These are phyloP conservation scores for Malus hybrid DNA, from an alignment of 331 rosid species.

Conservation along the genomic window DNA sequence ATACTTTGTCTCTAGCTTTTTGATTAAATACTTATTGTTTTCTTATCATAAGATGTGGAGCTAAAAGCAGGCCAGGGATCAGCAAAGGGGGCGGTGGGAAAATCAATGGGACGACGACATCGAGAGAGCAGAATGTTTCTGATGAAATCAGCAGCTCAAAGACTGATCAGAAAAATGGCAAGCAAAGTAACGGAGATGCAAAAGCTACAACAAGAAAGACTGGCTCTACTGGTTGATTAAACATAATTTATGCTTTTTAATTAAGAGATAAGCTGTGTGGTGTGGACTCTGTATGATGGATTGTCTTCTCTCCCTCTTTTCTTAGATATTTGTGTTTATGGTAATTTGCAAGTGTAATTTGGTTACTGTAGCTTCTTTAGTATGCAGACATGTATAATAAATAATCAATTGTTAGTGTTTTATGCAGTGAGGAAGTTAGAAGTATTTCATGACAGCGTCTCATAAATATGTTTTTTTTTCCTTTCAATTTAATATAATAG, in stretches of 20 bases:
- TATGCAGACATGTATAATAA: background rate
- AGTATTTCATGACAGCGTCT: no score
- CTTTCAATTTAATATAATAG: background rate
- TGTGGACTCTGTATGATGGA: background rate
- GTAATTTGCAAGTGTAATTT: background rate
- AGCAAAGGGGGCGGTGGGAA: background rate
- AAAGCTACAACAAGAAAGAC: background rate
- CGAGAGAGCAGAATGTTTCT: background rate
- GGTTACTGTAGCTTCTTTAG: background rate
- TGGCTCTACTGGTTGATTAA: background rate
- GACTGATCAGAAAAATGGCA: background rate
- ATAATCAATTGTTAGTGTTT: background rate
- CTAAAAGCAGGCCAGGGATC: background rate
- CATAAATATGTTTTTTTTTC: background rate
- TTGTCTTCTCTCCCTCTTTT: background rate
- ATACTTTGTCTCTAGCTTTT: no score
- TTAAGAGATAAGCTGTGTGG: background rate
- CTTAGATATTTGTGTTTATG: background rate
- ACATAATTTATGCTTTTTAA: background rate
- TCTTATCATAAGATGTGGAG: background rate
- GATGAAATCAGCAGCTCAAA: background rate
- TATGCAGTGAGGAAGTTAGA: background rate
- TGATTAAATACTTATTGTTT: background rate
- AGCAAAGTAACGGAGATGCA: background rate
- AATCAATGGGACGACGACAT: background rate